phyloP scores from a whole-genome alignment of 352 stramenopile species.

The Thraustochytrium aureum region DNA sequence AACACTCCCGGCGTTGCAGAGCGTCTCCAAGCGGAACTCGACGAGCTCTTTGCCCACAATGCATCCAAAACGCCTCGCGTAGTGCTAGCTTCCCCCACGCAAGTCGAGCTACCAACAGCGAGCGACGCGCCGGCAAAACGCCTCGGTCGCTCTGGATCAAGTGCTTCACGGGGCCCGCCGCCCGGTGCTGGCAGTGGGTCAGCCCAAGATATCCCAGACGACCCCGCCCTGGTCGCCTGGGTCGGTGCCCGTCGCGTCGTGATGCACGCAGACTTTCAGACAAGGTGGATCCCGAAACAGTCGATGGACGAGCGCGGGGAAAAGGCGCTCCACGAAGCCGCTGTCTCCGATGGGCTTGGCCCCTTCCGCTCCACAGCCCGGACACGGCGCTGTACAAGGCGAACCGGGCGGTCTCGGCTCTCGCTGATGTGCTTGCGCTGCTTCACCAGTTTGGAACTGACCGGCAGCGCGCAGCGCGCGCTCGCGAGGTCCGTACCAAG shows the following conservation, averaged over 20 bases:
- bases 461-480: not conserved
- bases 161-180: too few relatives aligned
- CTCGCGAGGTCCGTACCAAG: too few relatives aligned
- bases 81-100: too few relatives aligned
- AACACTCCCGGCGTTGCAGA: constrained; percentile 17
- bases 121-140: too few relatives aligned
- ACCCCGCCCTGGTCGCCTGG: constrained; percentile 7
- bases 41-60: constrained; percentile 20
- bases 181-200: too few relatives aligned
- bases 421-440: not conserved
- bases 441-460: not conserved
- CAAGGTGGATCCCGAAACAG: constrained; percentile 25
- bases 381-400: constrained; percentile 51
- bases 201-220: not conserved
- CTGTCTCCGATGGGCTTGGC: constrained; percentile 25
- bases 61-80: constrained; percentile 21
- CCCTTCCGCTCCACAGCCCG: constrained; percentile 41
- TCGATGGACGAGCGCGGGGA: constrained; percentile 1
- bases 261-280: constrained; percentile 36
- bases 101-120: too few relatives aligned
- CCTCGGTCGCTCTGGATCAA: too few relatives aligned
- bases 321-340: not conserved
- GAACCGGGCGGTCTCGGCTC: constrained; percentile 19
- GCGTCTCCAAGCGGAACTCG: constrained; percentile 44
- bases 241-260: constrained; percentile 5